Base-by-base conservation (phyloP, 768 basidiomycete genomes). In the Hebeloma cylindrosporum region DNA sequence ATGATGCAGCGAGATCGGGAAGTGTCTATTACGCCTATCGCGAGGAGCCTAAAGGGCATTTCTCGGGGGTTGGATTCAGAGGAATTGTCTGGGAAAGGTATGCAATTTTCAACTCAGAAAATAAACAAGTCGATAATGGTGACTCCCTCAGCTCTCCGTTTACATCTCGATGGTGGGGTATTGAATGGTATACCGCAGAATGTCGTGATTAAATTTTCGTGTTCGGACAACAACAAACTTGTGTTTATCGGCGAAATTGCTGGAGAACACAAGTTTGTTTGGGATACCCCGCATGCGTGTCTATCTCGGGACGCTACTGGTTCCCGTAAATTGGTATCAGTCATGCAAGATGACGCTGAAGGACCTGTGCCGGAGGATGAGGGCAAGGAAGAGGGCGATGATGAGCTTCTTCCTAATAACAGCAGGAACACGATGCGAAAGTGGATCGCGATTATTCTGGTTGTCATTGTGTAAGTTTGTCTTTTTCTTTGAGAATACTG, bases 241-340 rank as follows among this genome's bases (percentile, higher is more conserved):
- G 25, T 17, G 23, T 60, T 56, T 31, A 11, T 50, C 9, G 37
- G 41, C 9, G 57, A 61, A 22, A 30, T 31, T 10, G 16, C 43
- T 7, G 60, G 51, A 1, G 39, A 53, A 11, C 56, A 56, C 53
- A 54, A 52, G 7, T 60, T 65, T 34, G 27, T 36, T 14, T 63
- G 62, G 66, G 40, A 41, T 7, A 63, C 62, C 25, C 60, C 48
- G 33, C 50, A 64, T 44, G 66, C 54, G 11, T 67, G 66, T 23
- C 64, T 43, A 14, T 27, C 37, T 35, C 11, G 43, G 22, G 44
- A 40, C 13, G 9, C 30, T n/a, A 30, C 33, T 20, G 30, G 33
- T 16, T 14, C 20, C 9, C 20, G 39, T 4, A 22, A 33, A 17
- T 29, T 48, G 17, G 30, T 45, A 10, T 44, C 46, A 32, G 54